Conservation (phyloP, 768 basidiomycete species). For the Tulasnella sp. region DNA sequence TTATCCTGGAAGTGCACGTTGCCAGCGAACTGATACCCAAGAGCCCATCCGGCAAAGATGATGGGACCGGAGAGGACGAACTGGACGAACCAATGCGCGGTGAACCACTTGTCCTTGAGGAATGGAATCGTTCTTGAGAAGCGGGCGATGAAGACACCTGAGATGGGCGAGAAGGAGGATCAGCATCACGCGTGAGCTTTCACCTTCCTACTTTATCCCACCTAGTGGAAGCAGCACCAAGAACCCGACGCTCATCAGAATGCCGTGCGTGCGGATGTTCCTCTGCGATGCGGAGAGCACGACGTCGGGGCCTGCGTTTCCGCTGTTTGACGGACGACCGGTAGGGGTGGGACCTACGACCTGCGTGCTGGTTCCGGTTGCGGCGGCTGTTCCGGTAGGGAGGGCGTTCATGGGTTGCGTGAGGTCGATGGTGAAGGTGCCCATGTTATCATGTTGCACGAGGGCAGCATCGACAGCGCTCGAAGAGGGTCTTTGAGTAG, state of each 20-base stretch:
- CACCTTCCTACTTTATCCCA: not conserved
- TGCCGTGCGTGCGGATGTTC: conserved; percentile 53
- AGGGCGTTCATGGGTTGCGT: conserved; percentile 45
- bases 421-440: conserved; percentile 54
- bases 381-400: conserved; percentile 20
- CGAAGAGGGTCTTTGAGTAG: conserved; percentile 54
- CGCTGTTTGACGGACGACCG: not conserved
- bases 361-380: conserved; percentile 25
- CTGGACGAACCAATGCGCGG: conserved; percentile 56
- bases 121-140: conserved; percentile 54
- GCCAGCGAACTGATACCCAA: conserved; percentile 48
- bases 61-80: conserved; percentile 56
- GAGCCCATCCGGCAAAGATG: conserved; percentile 55
- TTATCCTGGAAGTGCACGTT: conserved; percentile 44
- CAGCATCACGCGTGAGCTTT: not conserved
- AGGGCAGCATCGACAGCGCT: conserved; percentile 53
- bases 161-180: not conserved
- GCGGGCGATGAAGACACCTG: conserved; percentile 55
- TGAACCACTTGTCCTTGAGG: conserved; percentile 52
- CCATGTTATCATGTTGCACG: conserved; percentile 52
- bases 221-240: conserved; percentile 62
- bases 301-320: not conserved
- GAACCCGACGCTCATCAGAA: conserved; percentile 58
- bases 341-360: conserved; percentile 1
- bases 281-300: conserved; percentile 44